Percentiles rank a stretch among this genome's conserved stretches.
Conservation (phyloP, 2,329 filamentous ascomycete species). For the Ascochyta koolunga region DNA sequence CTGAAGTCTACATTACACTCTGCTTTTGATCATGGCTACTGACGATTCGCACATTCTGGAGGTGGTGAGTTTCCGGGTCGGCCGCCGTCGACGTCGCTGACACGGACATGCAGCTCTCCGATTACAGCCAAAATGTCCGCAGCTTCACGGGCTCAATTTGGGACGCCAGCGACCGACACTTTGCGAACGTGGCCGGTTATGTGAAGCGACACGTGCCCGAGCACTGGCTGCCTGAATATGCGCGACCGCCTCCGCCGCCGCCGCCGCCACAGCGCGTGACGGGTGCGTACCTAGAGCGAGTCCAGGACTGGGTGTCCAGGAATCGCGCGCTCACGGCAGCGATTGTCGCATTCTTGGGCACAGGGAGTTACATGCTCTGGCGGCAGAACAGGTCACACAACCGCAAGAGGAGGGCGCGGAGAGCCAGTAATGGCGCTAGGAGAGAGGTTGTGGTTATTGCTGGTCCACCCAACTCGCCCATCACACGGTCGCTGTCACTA, state of each 20-base stretch:
- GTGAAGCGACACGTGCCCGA: conserved; percentile 72
- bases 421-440: conserved; percentile 81
- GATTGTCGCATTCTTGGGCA: conserved; percentile 72
- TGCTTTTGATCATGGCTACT: conserved; percentile 67
- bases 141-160: conserved; percentile 75
- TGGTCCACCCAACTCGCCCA: conserved; percentile 82
- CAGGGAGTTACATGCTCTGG: conserved; percentile 64
- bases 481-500: conserved; percentile 80
- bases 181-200: conserved; percentile 74
- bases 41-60: conserved; percentile 81
- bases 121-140: conserved; percentile 69
- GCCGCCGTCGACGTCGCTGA: conserved; percentile 22
- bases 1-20: not conserved
- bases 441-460: conserved; percentile 88
- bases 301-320: conserved; percentile 72
- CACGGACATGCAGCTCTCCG: conserved; percentile 55
- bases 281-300: conserved; percentile 58
- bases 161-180: conserved; percentile 78
- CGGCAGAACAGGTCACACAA: conserved; percentile 65
- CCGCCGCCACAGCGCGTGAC: conserved; percentile 52
- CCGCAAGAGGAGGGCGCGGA: conserved; percentile 74
- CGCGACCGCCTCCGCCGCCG: conserved; percentile 64
- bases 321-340: conserved; percentile 77
- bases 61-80: conserved; percentile 62
- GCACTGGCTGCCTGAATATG: conserved; percentile 73